Percentiles rank a stretch among this genome's conserved stretches.
phyloP scores from a whole-genome alignment of 2,329 filamentous ascomycete genomes.

The Canariomyces notabilis region DNA sequence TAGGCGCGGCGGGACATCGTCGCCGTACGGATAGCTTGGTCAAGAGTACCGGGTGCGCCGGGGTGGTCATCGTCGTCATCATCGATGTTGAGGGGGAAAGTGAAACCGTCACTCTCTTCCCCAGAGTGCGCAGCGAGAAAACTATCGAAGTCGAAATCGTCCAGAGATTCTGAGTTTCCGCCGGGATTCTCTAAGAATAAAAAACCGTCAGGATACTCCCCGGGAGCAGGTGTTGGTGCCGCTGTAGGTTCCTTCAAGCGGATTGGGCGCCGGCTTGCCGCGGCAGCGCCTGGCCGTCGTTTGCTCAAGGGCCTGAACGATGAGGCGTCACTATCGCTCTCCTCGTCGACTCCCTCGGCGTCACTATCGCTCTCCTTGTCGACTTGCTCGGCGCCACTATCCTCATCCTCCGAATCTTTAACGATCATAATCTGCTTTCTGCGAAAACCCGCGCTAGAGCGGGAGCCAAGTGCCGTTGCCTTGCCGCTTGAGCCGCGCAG shows the following conservation, averaged over 20 bases:
- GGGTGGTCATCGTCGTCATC: conserved; percentile 31
- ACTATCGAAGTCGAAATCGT: neutral
- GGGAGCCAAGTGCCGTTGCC: neutral
- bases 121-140: conserved; percentile 7
- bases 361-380: conserved; percentile 12
- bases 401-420: conserved; percentile 12
- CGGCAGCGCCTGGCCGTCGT: neutral
- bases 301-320: conserved; percentile 3
- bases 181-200: neutral
- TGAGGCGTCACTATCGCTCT: conserved; percentile 14
- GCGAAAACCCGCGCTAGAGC: neutral
- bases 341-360: conserved; percentile 4
- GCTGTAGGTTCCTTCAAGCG: neutral
- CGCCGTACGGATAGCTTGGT: conserved; percentile 16
- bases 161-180: conserved; percentile 8
- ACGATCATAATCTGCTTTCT: conserved; percentile 9
- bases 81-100: too few relatives aligned
- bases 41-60: conserved; percentile 27
- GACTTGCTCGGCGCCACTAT: neutral
- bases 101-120: too few relatives aligned
- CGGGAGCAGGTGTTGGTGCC: neutral
- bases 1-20: conserved; percentile 33
- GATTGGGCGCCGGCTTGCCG: neutral
- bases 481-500: neutral
- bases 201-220: conserved; percentile 13